Conservation (phyloP, 2,329 filamentous ascomycete genomes). For the Acarospora socialis region DNA sequence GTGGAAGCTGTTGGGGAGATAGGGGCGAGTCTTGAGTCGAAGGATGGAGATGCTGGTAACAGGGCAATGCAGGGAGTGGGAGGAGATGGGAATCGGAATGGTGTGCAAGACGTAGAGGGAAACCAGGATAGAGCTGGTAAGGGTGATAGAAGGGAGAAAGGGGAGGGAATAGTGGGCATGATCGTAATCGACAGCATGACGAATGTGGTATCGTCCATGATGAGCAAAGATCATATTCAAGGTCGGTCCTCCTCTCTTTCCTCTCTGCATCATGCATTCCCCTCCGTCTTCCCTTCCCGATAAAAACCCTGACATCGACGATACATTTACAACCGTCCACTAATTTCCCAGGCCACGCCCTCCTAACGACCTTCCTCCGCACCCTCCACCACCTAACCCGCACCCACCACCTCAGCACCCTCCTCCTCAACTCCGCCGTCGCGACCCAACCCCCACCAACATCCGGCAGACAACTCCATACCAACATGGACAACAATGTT, state of each 20-base stretch:
- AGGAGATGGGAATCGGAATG: constrained; percentile 13
- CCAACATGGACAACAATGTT: constrained; percentile 14
- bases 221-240: constrained; percentile 25
- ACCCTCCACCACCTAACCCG: constrained; percentile 26
- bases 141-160: constrained; percentile 22
- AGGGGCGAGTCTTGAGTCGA: constrained; percentile 22
- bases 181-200: constrained; percentile 28
- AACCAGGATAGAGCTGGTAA: constrained; percentile 16
- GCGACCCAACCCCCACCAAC: constrained; percentile 2
- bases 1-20: constrained; percentile 33
- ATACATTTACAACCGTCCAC: background rate
- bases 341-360: constrained; percentile 25
- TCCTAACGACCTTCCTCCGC: constrained; percentile 28
- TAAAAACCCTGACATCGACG: background rate
- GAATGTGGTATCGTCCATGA: constrained; percentile 23
- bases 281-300: constrained; percentile 17
- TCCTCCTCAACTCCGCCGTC: constrained; percentile 25
- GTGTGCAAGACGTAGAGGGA: too few species aligned
- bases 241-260: too few species aligned
- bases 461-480: too few species aligned
- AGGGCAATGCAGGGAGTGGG: background rate
- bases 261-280: constrained; percentile 15
- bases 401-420: constrained; percentile 24
- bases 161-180: too few species aligned
- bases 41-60: background rate